phyloP scores from a whole-genome alignment of 768 basidiomycete species.

The Mycena albidolilacea region DNA sequence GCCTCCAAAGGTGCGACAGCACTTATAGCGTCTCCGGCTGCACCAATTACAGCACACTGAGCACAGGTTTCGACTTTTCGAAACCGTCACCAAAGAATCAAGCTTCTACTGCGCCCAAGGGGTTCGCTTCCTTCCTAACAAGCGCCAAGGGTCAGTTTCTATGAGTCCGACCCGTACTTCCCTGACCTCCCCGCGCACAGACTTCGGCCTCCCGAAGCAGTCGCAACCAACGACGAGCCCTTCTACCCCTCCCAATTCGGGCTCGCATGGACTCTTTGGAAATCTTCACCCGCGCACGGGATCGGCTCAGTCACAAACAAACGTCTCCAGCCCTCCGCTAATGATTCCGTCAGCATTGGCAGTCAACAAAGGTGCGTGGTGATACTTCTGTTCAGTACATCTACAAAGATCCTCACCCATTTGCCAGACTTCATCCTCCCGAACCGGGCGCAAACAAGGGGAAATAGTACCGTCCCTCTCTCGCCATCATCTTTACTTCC shows the following conservation, averaged over 20 bases:
- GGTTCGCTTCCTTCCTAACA: background rate
- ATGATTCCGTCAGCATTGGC: slow-evolving; percentile 14
- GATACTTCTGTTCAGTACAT: slow-evolving; percentile 19
- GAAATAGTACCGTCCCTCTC: background rate
- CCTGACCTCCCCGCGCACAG: background rate
- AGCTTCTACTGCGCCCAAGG: slow-evolving; percentile 18
- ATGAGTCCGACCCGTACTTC: background rate
- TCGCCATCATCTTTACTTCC: too few species aligned
- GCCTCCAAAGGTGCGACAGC: slow-evolving; percentile 11
- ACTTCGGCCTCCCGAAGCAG: background rate
- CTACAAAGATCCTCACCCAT: background rate
- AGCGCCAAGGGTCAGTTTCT: background rate
- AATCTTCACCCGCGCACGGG: too few species aligned
- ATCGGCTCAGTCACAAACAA: slow-evolving; percentile 2
- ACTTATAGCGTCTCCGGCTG: slow-evolving; percentile 13
- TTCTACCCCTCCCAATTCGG: background rate
- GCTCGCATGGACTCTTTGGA: background rate
- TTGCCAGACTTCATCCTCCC: slow-evolving; percentile 3
- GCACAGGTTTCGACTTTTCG: background rate
- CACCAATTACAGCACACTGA: slow-evolving; percentile 14
- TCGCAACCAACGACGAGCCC: background rate
- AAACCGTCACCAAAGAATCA: slow-evolving; percentile 11
- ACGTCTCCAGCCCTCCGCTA: slow-evolving; percentile 11
- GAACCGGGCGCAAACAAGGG: slow-evolving; percentile 11
- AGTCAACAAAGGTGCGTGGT: slow-evolving; percentile 15